Evolutionary conservation across 192 early-diverging fungal species (phyloP).

Genomic region (Mortierella claussenii): DNA sequence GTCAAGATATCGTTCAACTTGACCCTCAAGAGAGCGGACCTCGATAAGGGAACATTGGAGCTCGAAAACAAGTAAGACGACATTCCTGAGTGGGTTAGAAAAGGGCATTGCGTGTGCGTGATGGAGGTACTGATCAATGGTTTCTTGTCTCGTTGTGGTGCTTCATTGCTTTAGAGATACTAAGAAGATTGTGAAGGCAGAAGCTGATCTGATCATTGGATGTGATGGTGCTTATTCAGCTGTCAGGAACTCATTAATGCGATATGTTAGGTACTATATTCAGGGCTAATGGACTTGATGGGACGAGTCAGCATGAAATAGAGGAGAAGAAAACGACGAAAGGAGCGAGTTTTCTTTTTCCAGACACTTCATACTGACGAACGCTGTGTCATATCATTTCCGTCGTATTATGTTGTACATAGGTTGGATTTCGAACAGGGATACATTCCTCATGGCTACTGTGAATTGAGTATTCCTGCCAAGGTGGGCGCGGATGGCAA

Average conservation of each 20-base stretch:
- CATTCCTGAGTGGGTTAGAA: too few species aligned
- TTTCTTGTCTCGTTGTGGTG: constrained; percentile 21
- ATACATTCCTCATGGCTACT: constrained; percentile 93
- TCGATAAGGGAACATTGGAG: constrained; percentile 72
- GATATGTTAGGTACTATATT: constrained; percentile 65
- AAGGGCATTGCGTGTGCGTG: too few species aligned
- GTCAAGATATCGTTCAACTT: constrained; percentile 84
- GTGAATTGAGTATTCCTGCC: constrained; percentile 91
- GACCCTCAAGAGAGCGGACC: constrained; percentile 73
- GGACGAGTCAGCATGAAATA: not conserved
- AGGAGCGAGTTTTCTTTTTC: not conserved
- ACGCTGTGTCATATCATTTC: too few species aligned
- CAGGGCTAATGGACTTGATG: not conserved
- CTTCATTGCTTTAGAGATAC: constrained; percentile 39
- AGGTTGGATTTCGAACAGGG: constrained; percentile 87
- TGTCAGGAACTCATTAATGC: constrained; percentile 85
- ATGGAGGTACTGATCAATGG: not conserved
- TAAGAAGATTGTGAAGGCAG: constrained; percentile 52
- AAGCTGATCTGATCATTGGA: constrained; percentile 86
- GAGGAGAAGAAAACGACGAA: not conserved
- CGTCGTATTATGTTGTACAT: too few species aligned
- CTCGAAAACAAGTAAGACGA: constrained; percentile 55
- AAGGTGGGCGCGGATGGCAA: constrained; percentile 60
- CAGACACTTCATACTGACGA: not conserved
- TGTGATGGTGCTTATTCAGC: constrained; percentile 90